These are phyloP conservation scores for Proliferodiscus dingleyae DNA, from an alignment of 2,329 filamentous ascomycete species.

Conservation along the genomic window DNA sequence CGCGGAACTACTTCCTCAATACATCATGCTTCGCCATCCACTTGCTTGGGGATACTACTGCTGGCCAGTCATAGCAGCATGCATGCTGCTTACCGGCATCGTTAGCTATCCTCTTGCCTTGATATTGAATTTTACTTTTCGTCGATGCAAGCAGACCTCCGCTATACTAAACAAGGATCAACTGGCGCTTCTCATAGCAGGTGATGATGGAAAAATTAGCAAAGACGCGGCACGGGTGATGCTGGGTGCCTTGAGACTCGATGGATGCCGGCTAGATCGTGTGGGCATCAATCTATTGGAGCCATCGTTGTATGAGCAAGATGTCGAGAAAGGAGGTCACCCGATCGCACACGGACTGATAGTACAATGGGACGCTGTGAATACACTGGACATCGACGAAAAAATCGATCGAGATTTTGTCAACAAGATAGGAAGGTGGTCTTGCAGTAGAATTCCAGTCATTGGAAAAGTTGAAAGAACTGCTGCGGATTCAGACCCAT, in stretches of 20 bases:
- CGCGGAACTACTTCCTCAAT: constrained; percentile 27
- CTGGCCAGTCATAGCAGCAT: constrained; percentile 23
- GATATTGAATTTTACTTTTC: constrained; percentile 17
- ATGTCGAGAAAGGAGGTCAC: constrained; percentile 22
- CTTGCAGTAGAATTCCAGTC: constrained; percentile 28
- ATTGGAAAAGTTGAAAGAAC: constrained; percentile 9
- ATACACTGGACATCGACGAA: constrained; percentile 24
- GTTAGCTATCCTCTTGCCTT: constrained; percentile 24
- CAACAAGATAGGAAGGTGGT: constrained; percentile 23
- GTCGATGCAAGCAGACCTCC: constrained; percentile 5
- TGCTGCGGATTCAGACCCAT: constrained; percentile 1
- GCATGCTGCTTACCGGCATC: constrained; percentile 23
- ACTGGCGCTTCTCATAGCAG: constrained; percentile 21
- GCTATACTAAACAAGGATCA: constrained; percentile 22
- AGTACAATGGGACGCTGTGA: constrained; percentile 22
- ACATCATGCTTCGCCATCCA: constrained; percentile 21
- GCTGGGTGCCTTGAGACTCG: constrained; percentile 24
- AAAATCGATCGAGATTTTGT: constrained; percentile 22
- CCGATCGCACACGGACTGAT: constrained; percentile 13
- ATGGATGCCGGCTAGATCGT: constrained; percentile 16
- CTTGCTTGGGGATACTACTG: constrained; percentile 26
- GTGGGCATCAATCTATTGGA: constrained; percentile 2
- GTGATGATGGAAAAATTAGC: constrained; percentile 21
- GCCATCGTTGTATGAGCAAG: constrained; percentile 7
- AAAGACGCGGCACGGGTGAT: constrained; percentile 21